phyloP scores from a whole-genome alignment of 1,284 basidiomycete species.

The Apiotrichum mycotoxinovorans region DNA sequence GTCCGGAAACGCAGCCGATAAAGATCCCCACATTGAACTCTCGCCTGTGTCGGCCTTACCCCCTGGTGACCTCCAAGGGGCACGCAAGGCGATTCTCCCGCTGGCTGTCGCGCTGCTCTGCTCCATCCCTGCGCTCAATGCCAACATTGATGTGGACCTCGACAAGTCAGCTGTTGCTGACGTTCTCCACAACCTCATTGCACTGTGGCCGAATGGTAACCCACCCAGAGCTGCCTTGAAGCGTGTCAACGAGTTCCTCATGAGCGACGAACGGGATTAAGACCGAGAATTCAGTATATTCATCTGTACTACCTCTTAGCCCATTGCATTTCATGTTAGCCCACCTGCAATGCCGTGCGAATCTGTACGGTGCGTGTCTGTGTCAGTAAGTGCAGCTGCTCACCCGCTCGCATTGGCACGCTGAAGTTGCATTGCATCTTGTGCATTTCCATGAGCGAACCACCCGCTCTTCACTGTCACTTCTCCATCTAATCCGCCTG shows the following conservation, averaged over 20 bases:
- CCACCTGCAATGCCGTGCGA: no score
- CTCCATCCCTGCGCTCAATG: conserved; percentile 12
- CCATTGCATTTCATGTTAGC: no score
- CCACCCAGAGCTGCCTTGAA: conserved; percentile 45
- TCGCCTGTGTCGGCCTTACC: neutral
- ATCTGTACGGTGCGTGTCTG: no score
- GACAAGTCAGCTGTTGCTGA: conserved; percentile 31
- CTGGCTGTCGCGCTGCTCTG: conserved; percentile 29
- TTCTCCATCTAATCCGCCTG: conserved; percentile 28
- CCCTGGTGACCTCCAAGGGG: conserved; percentile 1
- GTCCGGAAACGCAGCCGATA: neutral
- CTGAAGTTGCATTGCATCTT: no score
- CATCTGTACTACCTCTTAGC: no score
- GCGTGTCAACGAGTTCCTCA: conserved; percentile 47
- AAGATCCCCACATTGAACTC: no score
- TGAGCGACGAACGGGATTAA: conserved; percentile 18
- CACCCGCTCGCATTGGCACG: no score
- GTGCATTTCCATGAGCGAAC: neutral
- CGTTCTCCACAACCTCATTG: conserved; percentile 37
- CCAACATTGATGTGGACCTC: conserved; percentile 7
- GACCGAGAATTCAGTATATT: no score
- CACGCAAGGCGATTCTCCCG: conserved; percentile 30
- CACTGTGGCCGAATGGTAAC: conserved; percentile 47
- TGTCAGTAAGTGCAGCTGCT: no score
- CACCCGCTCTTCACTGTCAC: neutral